Base-by-base conservation (phyloP, 179 eudicot genomes). In the Spergularia azorica region DNA sequence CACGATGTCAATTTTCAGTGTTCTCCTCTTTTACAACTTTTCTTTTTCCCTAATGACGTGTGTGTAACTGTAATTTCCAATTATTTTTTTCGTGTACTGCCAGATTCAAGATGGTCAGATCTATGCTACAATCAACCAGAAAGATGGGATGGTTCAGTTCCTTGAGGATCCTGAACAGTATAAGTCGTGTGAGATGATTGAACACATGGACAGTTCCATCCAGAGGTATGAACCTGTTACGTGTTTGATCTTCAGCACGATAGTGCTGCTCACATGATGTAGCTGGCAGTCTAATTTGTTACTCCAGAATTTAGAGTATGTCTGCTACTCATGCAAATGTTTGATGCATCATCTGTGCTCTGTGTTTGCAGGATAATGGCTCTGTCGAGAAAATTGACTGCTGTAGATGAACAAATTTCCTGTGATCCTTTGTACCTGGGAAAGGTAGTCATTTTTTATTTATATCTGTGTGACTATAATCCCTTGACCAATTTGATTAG, bases 111-210 rank as follows among this genome's bases (percentile, higher is more conserved):
- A 92, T 73, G 94, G 97, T 46, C 90, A 94, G 80, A 94, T 94
- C 39, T 86, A 88, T 87, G 98, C 98, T 51, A 86, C 89, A 67
- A 94, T 94, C 52, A 94, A 94, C 86, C 98, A 94, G 88, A 94
- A 92, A 87, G 98, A 94, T 83, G 98, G 98, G 83, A 94, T 94
- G 98, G 98, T 94, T 79, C 86, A 88, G 82, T 94, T 94, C 81
- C 83, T 92, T 12, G 98, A 94, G 89, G 98, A 92, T 74, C 97
- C 97, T 48, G 98, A 94, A 79, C 94, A 94, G 78, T 94, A 92
- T 78, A 94, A 94, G 86, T 81, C 96, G n/a, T 94, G 96, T 83
- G 96, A 80, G 85, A 92, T 92, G 97, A 90, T 94, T 73, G 97
- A 92, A 76, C 89, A 76, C 50, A 84, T 94, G 16, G 98, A 94